Evolutionary conservation across 257 asterid species (phyloP).

Genomic region (Przewalskia tangutica): DNA sequence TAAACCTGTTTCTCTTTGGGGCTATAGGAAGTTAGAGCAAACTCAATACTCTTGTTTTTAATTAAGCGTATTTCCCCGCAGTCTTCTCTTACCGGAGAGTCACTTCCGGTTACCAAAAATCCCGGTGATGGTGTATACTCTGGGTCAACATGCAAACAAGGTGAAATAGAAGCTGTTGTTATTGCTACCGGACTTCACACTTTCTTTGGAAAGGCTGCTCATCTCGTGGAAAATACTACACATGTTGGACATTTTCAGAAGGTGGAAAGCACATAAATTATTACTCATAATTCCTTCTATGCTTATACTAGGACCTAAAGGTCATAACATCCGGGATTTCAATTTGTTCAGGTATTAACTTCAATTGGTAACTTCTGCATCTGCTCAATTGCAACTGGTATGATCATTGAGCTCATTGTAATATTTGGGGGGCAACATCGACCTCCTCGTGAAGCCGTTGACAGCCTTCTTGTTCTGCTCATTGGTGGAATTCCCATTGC

Average conservation of each 20-base stretch:
- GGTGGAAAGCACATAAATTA: conserved; percentile 7
- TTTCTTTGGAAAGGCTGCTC: conserved; percentile 37
- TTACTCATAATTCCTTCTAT: not conserved
- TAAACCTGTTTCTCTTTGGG: not conserved
- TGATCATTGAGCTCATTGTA: conserved; percentile 23
- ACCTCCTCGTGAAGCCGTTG: conserved; percentile 14
- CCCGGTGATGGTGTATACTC: conserved; percentile 28
- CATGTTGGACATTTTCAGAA: conserved; percentile 30
- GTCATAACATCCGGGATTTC: not conserved
- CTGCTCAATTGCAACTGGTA: conserved; percentile 32
- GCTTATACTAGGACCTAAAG: not conserved
- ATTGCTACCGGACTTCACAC: conserved; percentile 34
- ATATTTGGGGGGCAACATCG: conserved; percentile 18
- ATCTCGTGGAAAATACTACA: conserved; percentile 31
- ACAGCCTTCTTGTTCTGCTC: conserved; percentile 31
- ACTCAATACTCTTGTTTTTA: not conserved
- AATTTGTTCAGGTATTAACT: conserved; percentile 19
- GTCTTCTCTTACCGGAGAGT: conserved; percentile 40
- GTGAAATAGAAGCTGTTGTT: conserved; percentile 33
- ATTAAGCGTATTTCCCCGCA: not conserved
- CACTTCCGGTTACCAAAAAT: conserved; percentile 31
- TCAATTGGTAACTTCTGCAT: conserved; percentile 35
- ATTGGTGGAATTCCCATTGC: conserved; percentile 37
- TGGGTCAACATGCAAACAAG: conserved; percentile 34
- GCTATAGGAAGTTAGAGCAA: not conserved